Evolutionary conservation across 225 moss, liverwort and hornwort species (phyloP).

Genomic region (Physcomitrium patens): DNA sequence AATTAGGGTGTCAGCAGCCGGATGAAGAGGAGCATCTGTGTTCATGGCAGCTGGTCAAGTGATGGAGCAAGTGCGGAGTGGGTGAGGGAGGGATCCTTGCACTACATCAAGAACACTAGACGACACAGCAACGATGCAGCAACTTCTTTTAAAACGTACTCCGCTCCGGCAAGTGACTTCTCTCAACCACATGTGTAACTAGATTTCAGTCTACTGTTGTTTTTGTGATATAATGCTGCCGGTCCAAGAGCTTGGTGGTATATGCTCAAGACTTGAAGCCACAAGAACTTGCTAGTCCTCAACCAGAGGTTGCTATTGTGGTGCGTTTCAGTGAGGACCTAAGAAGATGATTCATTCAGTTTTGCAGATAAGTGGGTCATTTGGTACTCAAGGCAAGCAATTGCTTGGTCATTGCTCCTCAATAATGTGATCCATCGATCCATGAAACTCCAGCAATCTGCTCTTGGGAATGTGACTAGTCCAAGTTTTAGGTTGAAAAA

Average conservation of each 20-base stretch:
- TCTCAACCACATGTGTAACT: background rate
- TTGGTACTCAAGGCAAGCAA: conserved; percentile 3
- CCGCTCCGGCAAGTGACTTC: conserved; percentile 28
- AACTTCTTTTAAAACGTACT: conserved; percentile 48
- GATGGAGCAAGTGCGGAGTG: conserved; percentile 53
- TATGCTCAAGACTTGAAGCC: no score
- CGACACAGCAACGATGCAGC: conserved; percentile 52
- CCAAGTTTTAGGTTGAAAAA: no score
- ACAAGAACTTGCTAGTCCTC: no score
- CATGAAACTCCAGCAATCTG: conserved; percentile 41
- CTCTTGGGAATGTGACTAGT: conserved; percentile 54
- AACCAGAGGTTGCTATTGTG: background rate
- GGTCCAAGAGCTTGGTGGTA: conserved; percentile 1
- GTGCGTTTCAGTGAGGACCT: background rate
- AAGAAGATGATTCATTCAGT: background rate
- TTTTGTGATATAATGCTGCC: background rate
- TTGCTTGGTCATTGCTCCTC: background rate
- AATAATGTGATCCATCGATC: background rate
- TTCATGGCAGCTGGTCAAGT: conserved; percentile 38
- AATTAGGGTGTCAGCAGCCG: conserved; percentile 16
- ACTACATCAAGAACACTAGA: conserved; percentile 50
- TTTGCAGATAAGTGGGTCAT: conserved; percentile 51
- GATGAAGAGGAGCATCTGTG: conserved; percentile 29
- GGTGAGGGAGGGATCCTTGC: conserved; percentile 73
- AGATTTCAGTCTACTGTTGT: background rate